phyloP scores from a whole-genome alignment of 2,329 filamentous ascomycete genomes.

The Trichoderma brevicompactum region DNA sequence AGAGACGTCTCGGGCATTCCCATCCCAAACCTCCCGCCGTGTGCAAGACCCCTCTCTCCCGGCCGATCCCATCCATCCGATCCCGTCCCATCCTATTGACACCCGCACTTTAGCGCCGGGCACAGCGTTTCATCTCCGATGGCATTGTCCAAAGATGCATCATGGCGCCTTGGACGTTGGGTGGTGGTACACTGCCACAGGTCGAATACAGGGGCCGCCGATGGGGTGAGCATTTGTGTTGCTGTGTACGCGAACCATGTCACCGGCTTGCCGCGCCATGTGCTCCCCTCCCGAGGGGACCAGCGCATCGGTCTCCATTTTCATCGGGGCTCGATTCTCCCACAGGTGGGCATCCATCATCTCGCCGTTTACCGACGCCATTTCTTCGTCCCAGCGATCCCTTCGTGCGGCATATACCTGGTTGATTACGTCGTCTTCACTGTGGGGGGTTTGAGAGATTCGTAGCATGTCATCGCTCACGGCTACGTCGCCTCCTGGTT shows the following conservation, averaged over 20 bases:
- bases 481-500: constrained; percentile 36
- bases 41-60: neutral
- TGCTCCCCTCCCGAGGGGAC: constrained; percentile 33
- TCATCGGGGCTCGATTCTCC: constrained; percentile 38
- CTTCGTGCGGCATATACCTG: constrained; percentile 37
- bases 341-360: constrained; percentile 41
- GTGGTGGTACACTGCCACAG: constrained; percentile 19
- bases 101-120: neutral
- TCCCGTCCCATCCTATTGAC: neutral
- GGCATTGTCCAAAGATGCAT: neutral
- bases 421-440: constrained; percentile 44
- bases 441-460: constrained; percentile 41
- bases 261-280: neutral
- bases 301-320: constrained; percentile 37
- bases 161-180: constrained; percentile 12
- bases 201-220: neutral
- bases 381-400: constrained; percentile 38
- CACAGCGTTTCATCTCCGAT: neutral
- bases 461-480: constrained; percentile 49
- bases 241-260: constrained; percentile 30
- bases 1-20: neutral
- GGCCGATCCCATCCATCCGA: neutral
- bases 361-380: constrained; percentile 33
- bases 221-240: constrained; percentile 5
- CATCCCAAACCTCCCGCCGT: constrained; percentile 22